These are phyloP conservation scores for Peniophora sp. DNA, from an alignment of 1,284 basidiomycete species.

Conservation along the genomic window DNA sequence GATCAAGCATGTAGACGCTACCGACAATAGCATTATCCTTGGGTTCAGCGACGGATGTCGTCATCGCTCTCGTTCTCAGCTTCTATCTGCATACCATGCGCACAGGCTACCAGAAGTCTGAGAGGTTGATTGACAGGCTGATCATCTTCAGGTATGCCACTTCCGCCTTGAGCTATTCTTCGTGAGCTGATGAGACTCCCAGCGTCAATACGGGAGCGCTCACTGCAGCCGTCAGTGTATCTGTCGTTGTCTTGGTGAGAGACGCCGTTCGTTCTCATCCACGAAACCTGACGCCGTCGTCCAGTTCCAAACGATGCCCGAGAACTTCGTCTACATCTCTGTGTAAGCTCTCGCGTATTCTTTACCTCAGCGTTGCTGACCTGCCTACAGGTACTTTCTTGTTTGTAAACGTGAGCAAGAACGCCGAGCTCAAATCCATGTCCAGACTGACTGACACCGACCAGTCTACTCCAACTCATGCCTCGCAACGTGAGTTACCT, in stretches of 20 bases:
- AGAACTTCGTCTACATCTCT: slow-evolving; percentile 49
- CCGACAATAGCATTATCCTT: slow-evolving; percentile 37
- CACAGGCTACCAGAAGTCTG: slow-evolving; percentile 38
- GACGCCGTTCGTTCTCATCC: background rate
- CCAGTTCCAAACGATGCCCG: slow-evolving; percentile 49
- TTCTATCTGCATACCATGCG: slow-evolving; percentile 44
- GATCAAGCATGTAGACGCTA: too few species aligned
- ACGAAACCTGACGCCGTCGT: background rate
- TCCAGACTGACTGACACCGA: slow-evolving; percentile 4
- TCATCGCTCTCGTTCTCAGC: slow-evolving; percentile 40
- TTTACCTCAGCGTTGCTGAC: too few species aligned
- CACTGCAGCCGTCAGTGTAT: slow-evolving; percentile 55
- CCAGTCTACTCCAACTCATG: slow-evolving; percentile 63
- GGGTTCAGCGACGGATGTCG: slow-evolving; percentile 38
- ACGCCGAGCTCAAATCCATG: slow-evolving; percentile 13
- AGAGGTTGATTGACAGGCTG: slow-evolving; percentile 49
- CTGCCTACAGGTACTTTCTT: too few species aligned
- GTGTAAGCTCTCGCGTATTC: too few species aligned
- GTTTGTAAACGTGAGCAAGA: slow-evolving; percentile 56
- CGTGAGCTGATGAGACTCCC: too few species aligned
- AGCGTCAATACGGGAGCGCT: slow-evolving; percentile 53
- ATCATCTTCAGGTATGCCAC: too few species aligned
- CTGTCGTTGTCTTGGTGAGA: slow-evolving; percentile 48
- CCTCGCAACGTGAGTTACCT: slow-evolving; percentile 54
- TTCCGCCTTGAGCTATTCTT: too few species aligned